Conservation (phyloP, 495 filamentous ascomycete genomes). For the Trichoderma virens region DNA sequence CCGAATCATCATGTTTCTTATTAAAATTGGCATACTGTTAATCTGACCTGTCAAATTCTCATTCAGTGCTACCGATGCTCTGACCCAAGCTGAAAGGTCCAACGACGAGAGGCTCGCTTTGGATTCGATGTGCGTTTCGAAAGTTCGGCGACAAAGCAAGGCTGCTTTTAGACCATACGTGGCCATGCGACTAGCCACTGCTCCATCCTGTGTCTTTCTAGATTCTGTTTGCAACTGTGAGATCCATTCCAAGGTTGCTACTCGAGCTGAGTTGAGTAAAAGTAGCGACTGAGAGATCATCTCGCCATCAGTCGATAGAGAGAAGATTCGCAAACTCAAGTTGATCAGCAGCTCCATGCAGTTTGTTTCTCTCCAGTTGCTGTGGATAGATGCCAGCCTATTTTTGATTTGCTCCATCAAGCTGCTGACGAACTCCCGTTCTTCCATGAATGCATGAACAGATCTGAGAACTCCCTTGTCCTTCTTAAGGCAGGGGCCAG, state of each 20-base stretch:
- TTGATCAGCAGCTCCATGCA: constrained; percentile 43
- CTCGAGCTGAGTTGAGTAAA: constrained; percentile 17
- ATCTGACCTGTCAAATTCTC: not conserved
- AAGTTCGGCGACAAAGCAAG: not conserved
- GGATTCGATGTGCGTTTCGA: not conserved
- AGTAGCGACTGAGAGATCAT: constrained; percentile 3
- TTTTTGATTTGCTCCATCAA: constrained; percentile 34
- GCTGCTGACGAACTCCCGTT: constrained; percentile 35
- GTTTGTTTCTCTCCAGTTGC: constrained; percentile 46
- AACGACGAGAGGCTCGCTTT: not conserved
- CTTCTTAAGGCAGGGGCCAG: constrained; percentile 30
- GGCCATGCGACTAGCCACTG: constrained; percentile 26
- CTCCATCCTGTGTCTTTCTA: constrained; percentile 29
- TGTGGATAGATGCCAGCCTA: constrained; percentile 30
- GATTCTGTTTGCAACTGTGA: constrained; percentile 35
- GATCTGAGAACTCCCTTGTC: constrained; percentile 25
- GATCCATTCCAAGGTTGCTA: constrained; percentile 35
- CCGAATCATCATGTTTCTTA: not conserved
- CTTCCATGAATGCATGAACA: constrained; percentile 38
- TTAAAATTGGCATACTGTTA: not conserved
- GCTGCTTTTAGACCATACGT: constrained; percentile 35
- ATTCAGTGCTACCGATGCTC: not conserved
- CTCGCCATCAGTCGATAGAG: constrained; percentile 8
- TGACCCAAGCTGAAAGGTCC: not conserved
- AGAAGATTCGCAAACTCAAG: constrained; percentile 27